Evolutionary conservation across 2,329 filamentous ascomycete genomes (phyloP).

Genomic region (Metarhizium album): DNA sequence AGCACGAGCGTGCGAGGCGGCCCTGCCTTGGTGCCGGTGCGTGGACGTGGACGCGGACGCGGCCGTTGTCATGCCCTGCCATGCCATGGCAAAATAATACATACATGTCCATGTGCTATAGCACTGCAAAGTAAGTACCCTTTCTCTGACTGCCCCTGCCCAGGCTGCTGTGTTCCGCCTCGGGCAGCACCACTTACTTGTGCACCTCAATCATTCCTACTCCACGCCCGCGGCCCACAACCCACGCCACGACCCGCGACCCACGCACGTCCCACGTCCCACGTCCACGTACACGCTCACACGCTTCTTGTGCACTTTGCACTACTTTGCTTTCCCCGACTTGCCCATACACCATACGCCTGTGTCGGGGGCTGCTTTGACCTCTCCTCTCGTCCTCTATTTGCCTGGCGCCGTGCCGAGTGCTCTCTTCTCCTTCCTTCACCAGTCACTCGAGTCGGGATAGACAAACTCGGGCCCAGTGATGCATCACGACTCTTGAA

Average conservation of each 20-base stretch:
- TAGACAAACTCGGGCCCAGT: not conserved
- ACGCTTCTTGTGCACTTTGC: not conserved
- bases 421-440: not conserved
- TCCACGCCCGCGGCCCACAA: no score
- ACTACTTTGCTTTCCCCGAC: no score
- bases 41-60: no score
- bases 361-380: not conserved
- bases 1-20: no score
- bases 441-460: not conserved
- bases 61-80: no score
- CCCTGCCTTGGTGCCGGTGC: no score
- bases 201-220: not conserved
- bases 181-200: not conserved
- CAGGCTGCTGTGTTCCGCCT: not conserved
- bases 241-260: not conserved
- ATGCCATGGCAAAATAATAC: no score
- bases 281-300: not conserved
- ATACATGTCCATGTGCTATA: no score
- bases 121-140: no score
- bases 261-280: not conserved
- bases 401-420: not conserved
- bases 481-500: slow-evolving; percentile 7
- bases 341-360: not conserved
- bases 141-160: no score
- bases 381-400: not conserved